Base-by-base conservation (phyloP, 75 land plant genomes). In the Cupressus sempervirens region DNA sequence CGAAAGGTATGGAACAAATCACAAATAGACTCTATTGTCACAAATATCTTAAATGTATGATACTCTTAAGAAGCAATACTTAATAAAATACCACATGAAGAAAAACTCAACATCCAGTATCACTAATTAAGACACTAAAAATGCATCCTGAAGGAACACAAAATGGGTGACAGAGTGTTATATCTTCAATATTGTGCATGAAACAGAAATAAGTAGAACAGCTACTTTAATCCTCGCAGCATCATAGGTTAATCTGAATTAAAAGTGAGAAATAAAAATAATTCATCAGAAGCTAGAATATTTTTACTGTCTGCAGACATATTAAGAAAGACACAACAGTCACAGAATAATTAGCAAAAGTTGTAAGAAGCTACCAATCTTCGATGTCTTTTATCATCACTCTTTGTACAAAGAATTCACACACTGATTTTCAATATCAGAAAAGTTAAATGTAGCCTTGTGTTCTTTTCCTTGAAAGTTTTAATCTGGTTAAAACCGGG, bases 1-100 rank as follows among this genome's bases (percentile, higher is more conserved):
- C n/a, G 50, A 85, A 80, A 89, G 7, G 41, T 29, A 85, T 26
- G 35, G 54, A 84, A 20, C 30, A 80, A 41, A 74, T 81, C 35
- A 26, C 40, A 41, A 7, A 36, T 2, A 58, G 7, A 38, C 38
- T 20, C 6, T 20, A n/a, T 23, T 18, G 35, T n/a, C 52, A 50
- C 52, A 11, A 34, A 7, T 76, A 38, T 23, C 45, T 34, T 40
- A 76, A 76, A 36, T 8, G 20, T 18, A 7, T 50, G 7, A 76
- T 23, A 38, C 41, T 34, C 40, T 76, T 76, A 73, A 76, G 15
- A 45, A 36, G 38, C 36, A 76, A 40, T 76, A 76, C 41, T 50
- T 50, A 8, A 76, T 0, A 36, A 36, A 35, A 9, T 4, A 12
- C 11, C 36, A 35, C 41, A 2, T 76, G 45, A 76, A 18, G 45